These are phyloP conservation scores for Lipomyces anomalus DNA, from an alignment of 805 yeast species.

Conservation along the genomic window DNA sequence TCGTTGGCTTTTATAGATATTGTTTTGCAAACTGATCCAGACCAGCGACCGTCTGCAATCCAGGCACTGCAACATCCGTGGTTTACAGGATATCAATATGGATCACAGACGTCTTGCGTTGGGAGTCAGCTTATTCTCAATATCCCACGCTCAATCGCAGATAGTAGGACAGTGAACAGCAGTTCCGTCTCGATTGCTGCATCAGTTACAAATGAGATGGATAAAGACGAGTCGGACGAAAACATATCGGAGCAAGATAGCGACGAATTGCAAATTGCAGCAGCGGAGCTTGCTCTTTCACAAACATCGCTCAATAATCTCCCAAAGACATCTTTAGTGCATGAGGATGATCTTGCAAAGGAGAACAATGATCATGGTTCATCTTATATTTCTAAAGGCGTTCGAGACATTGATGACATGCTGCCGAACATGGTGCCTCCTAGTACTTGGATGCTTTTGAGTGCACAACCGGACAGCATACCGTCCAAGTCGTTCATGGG, in stretches of 20 bases:
- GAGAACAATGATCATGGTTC: constrained; percentile 35
- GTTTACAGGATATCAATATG: constrained; percentile 39
- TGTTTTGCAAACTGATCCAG: constrained; percentile 72
- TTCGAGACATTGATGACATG: constrained; percentile 26
- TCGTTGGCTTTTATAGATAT: constrained; percentile 69
- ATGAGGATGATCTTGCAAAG: constrained; percentile 15
- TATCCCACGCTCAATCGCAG: background rate
- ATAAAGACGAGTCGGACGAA: constrained; percentile 18
- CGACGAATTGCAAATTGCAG: background rate
- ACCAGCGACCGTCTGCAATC: constrained; percentile 62
- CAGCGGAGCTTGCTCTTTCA: constrained; percentile 1
- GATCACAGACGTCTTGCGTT: background rate
- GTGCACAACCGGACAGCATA: constrained; percentile 46
- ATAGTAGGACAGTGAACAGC: background rate
- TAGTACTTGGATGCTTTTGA: constrained; percentile 60
- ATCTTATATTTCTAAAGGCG: constrained; percentile 36
- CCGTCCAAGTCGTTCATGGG: constrained; percentile 47
- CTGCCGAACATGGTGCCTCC: constrained; percentile 36
- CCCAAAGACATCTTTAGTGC: constrained; percentile 3
- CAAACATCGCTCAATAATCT: background rate
- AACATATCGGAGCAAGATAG: constrained; percentile 5
- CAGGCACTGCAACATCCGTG: constrained; percentile 78
- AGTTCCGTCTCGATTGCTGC: background rate
- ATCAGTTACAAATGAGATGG: background rate
- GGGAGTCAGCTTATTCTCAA: background rate